Percentiles rank a stretch among this genome's conserved stretches.
phyloP scores from a whole-genome alignment of 352 stramenopile species.

The Phytophthora cajani region DNA sequence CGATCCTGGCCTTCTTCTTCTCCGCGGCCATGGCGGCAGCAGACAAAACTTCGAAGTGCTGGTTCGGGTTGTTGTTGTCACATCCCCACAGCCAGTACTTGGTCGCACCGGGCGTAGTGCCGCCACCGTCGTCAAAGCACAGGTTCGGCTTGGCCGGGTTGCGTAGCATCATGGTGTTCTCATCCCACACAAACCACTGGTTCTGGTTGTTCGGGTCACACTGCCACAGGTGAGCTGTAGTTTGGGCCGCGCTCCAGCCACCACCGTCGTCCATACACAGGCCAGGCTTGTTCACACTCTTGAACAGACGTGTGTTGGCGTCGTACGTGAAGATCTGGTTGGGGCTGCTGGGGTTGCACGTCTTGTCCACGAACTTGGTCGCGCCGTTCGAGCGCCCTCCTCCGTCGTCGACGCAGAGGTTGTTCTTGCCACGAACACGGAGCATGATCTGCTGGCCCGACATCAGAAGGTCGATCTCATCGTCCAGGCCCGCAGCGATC shows the following conservation, averaged over 20 bases:
- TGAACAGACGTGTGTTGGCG: slow-evolving; percentile 19
- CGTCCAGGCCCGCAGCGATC: not conserved
- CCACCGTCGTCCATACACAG: slow-evolving; percentile 41
- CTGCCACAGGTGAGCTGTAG: slow-evolving; percentile 16
- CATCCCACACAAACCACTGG: slow-evolving; percentile 36
- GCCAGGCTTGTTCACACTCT: slow-evolving; percentile 26
- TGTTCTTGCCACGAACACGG: slow-evolving; percentile 16
- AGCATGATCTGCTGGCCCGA: slow-evolving; percentile 1
- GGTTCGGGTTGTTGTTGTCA: slow-evolving; percentile 20
- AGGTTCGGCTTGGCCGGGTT: slow-evolving; percentile 29
- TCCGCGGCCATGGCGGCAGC: not conserved
- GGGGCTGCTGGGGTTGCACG: slow-evolving; percentile 27
- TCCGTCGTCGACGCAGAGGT: slow-evolving; percentile 34
- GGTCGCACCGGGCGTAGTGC: not conserved
- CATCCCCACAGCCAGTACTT: slow-evolving; percentile 19
- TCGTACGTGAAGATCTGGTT: slow-evolving; percentile 31
- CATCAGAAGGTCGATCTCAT: not conserved
- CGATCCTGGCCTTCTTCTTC: not conserved
- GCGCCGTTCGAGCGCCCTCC: slow-evolving; percentile 12
- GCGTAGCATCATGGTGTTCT: slow-evolving; percentile 21
- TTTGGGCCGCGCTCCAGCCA: slow-evolving; percentile 6
- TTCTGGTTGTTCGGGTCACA: slow-evolving; percentile 33
- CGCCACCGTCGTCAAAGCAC: slow-evolving; percentile 33
- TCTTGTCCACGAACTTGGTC: slow-evolving; percentile 9
- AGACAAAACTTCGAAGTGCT: slow-evolving; percentile 35